Conservation (phyloP, 805 yeast species). For the Saitoella complicata region DNA sequence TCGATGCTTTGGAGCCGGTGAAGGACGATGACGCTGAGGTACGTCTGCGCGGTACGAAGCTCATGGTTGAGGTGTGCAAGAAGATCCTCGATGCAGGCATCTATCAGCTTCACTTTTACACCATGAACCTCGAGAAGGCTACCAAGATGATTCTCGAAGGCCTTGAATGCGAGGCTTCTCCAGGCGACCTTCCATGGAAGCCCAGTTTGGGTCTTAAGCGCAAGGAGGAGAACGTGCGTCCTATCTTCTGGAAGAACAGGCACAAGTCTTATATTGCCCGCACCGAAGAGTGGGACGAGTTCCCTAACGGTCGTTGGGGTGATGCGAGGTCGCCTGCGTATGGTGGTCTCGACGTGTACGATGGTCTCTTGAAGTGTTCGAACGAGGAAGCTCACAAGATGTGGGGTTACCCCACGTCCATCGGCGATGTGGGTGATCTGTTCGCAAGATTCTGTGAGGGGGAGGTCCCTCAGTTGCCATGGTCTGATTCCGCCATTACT, state of each 20-base stretch:
- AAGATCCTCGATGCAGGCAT: constrained; percentile 58
- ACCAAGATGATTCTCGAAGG: constrained; percentile 75
- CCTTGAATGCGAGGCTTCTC: constrained; percentile 27
- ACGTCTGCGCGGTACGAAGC: constrained; percentile 67
- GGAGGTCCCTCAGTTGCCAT: constrained; percentile 59
- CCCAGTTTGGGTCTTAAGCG: constrained; percentile 71
- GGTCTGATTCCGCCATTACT: constrained; percentile 86
- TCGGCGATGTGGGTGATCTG: constrained; percentile 43
- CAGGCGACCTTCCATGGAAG: constrained; percentile 57
- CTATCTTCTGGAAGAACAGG: constrained; percentile 92
- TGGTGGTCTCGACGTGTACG: constrained; percentile 75
- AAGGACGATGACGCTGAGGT: constrained; percentile 83
- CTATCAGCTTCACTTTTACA: constrained; percentile 84
- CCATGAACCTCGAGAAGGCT: constrained; percentile 91
- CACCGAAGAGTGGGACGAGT: constrained; percentile 75
- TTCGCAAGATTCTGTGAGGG: constrained; percentile 55
- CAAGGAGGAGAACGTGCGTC: constrained; percentile 68
- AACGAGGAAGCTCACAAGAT: constrained; percentile 49
- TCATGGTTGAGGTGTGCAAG: constrained; percentile 71
- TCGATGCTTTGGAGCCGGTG: constrained; percentile 55
- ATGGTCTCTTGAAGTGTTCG: constrained; percentile 60
- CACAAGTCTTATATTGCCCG: constrained; percentile 77
- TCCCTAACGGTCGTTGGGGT: constrained; percentile 97
- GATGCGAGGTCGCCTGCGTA: constrained; percentile 93
- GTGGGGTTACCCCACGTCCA: constrained; percentile 68